Percentiles rank a stretch among this genome's conserved stretches.
phyloP scores from a whole-genome alignment of 2,329 filamentous ascomycete genomes.

The Clonostachys solani region DNA sequence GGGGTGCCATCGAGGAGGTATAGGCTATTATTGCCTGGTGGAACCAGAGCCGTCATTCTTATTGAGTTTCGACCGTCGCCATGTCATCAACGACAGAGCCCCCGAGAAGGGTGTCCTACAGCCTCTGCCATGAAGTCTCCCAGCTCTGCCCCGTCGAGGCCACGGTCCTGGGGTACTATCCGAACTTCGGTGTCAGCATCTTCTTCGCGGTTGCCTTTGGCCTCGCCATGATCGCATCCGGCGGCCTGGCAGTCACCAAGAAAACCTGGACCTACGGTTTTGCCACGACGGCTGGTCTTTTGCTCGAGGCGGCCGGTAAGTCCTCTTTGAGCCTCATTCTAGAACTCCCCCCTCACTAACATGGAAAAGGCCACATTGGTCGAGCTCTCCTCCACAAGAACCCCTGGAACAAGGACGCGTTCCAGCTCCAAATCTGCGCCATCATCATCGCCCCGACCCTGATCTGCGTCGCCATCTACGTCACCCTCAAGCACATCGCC shows the following conservation, averaged over 20 bases:
- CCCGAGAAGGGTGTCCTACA: slow-evolving; percentile 7
- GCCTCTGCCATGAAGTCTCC: slow-evolving; percentile 27
- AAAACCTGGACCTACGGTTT: slow-evolving; percentile 51
- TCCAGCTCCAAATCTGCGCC: slow-evolving; percentile 55
- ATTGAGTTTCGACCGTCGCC: background rate
- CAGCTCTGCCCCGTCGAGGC: slow-evolving; percentile 41
- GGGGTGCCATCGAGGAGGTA: no score
- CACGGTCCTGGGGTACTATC: slow-evolving; percentile 52
- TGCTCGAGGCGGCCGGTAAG: slow-evolving; percentile 47
- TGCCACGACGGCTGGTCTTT: slow-evolving; percentile 41
- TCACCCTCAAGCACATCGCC: slow-evolving; percentile 57
- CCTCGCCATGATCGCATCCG: slow-evolving; percentile 31
- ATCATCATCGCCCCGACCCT: slow-evolving; percentile 58
- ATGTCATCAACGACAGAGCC: background rate
- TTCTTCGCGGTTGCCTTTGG: slow-evolving; percentile 49
- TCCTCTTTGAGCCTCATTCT: background rate
- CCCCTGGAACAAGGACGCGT: slow-evolving; percentile 49
- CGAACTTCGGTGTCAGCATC: slow-evolving; percentile 50
- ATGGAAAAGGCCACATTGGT: slow-evolving; percentile 43
- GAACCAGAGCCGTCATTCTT: background rate
- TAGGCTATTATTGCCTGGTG: no score
- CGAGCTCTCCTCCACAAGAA: slow-evolving; percentile 45
- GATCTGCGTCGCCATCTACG: slow-evolving; percentile 59
- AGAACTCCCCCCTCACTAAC: background rate
- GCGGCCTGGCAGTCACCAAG: slow-evolving; percentile 39